These are phyloP conservation scores for Trichophyton rubrum DNA, from an alignment of 2,329 filamentous ascomycete genomes.

Conservation along the genomic window DNA sequence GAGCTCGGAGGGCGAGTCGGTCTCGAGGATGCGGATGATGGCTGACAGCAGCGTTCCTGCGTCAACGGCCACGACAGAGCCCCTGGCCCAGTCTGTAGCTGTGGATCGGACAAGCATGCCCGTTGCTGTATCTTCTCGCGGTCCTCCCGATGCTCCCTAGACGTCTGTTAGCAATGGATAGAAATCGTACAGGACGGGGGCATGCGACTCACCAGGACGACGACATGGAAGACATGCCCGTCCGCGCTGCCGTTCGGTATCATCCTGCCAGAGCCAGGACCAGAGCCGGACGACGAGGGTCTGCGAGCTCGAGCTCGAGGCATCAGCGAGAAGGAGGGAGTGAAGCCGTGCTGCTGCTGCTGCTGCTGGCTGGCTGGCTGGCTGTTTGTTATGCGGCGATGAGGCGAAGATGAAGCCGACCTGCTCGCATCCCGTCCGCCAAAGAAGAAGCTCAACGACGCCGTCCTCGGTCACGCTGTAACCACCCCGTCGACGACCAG, in stretches of 20 bases:
- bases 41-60: constrained; percentile 79
- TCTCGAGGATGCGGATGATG: constrained; percentile 65
- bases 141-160: constrained; percentile 81
- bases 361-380: neutral
- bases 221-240: neutral
- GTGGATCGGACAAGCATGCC: constrained; percentile 78
- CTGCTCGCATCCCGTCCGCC: neutral
- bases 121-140: constrained; percentile 78
- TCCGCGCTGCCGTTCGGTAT: neutral
- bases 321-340: neutral
- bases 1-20: constrained; percentile 12
- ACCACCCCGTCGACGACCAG: no score
- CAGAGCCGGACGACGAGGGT: neutral
- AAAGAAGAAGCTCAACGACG: neutral
- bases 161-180: constrained; percentile 18
- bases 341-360: neutral
- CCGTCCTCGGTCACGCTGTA: no score
- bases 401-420: neutral
- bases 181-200: no score
- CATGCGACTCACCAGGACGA: neutral
- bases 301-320: neutral
- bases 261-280: neutral
- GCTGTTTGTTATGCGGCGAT: neutral
- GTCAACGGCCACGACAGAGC: constrained; percentile 83
- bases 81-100: constrained; percentile 63